Base-by-base conservation (phyloP, 345 rosid genomes). In the Xanthoceras sorbifolium region DNA sequence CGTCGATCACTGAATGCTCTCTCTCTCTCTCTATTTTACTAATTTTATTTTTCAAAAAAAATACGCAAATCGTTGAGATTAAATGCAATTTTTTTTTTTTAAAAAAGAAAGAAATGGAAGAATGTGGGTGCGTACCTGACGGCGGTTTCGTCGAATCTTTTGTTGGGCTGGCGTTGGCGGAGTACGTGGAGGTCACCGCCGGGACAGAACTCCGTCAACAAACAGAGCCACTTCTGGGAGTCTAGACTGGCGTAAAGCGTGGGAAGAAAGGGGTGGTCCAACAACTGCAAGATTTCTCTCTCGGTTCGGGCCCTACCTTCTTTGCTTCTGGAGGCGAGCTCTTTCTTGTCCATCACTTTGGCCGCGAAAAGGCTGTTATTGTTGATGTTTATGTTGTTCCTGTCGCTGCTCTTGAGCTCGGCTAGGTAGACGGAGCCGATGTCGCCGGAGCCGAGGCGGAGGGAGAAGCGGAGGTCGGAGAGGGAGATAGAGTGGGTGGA, bases 111-210 rank as follows among this genome's bases (percentile, higher is more conserved):
- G 60, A 85, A 65, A 77, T 62, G 73, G 64, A 76, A 78, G 84
- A 82, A 81, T 42, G 73, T 67, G 71, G 29, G 5, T 4, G 77
- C 80, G 80, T 79, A 93, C 97, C 98, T 92, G 83, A 95, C 91
- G 87, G 98, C 92, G 79, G 92, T 78, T 82, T 92, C 96, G 48
- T 89, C 89, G 78, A 95, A 93, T 14, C 96, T 96, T 81, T 89
- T 93, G 76, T 69, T 73, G 9, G 89, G 84, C 78, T 90, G 98
- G 71, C 90, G 92, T 74, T 93, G 98, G 57, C 98, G 93, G 88
- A 95, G 97, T 70, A 95, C 94, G 72, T 95, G 98, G 72, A 95
- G 98, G 86, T 95, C 99, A n/a, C 98, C 99, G 80, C 98, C 96
- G 77, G 93, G 87, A 67, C 99, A 93, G 78, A 95, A 93, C 91